phyloP scores from a whole-genome alignment of 2,329 filamentous ascomycete genomes.

The Didymosphaeria variabile region DNA sequence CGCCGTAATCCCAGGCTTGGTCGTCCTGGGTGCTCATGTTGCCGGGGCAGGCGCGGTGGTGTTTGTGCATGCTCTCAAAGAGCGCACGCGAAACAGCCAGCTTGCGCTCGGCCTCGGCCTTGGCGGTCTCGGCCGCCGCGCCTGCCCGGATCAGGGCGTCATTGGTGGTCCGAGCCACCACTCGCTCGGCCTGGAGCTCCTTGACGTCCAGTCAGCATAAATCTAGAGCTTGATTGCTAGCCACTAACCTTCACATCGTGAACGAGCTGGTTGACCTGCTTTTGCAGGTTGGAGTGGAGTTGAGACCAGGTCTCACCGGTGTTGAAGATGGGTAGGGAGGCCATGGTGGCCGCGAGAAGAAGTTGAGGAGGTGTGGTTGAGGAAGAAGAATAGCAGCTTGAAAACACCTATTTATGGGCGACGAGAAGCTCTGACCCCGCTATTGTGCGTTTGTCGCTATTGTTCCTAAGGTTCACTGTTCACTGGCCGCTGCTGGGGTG shows the following conservation, averaged over 20 bases:
- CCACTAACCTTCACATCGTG: neutral
- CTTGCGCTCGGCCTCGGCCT: conserved; percentile 1
- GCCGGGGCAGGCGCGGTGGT: conserved; percentile 2
- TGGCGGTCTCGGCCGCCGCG: conserved; percentile 1
- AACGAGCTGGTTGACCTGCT: neutral
- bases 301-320: neutral
- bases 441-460: neutral
- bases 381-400: neutral
- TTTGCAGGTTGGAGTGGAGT: neutral
- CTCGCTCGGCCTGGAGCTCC: neutral
- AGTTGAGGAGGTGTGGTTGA: neutral
- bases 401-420: neutral
- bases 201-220: neutral
- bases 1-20: neutral
- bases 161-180: neutral
- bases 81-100: neutral
- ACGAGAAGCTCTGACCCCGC: neutral
- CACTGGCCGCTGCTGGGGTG: neutral
- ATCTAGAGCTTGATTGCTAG: neutral
- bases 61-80: neutral
- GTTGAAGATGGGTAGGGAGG: neutral
- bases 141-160: neutral
- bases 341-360: neutral
- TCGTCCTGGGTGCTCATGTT: neutral
- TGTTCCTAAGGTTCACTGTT: neutral